Base-by-base conservation (phyloP, 345 rosid genomes). In the Turritis glabra region DNA sequence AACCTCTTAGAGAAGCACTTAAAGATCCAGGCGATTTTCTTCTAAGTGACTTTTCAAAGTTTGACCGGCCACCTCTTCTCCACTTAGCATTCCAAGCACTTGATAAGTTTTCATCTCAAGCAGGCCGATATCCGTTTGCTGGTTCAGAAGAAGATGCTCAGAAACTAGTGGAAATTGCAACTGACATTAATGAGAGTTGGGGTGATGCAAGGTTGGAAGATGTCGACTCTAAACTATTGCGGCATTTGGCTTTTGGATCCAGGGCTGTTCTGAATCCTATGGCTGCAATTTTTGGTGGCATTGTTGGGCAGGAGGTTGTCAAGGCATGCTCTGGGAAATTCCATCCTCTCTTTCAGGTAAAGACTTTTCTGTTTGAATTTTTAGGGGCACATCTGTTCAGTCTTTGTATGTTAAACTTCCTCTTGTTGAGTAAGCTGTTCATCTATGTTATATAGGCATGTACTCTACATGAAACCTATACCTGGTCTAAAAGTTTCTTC, bases 271-370 rank as follows among this genome's bases (percentile, higher is more conserved):
- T 92, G 56, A 92, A 92, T 85, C 97, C 96, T 41, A 92, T 90
- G 97, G 97, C 96, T 68, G 97, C 97, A 44, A 84, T 92, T 84
- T 90, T 92, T 81, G 97, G 97, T 61, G 97, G 97, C 67, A 83
- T 92, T 62, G 96, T 90, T 71, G 97, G 96, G 50, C 96, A 90
- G 69, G 97, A 92, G 68, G 92, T 88, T 78, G 91, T 90, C 65
- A 92, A 92, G 76, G 97, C 97, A 38, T 92, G 97, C 84, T 85
- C 97, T 62, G 97, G 97, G 62, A 92, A 92, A 74, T 92, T 90
- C 71, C 97, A 92, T 83, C 97, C 97, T 47, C 85, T 92, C 64
- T 88, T 81, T 64, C 97, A 92, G 94, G 97, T 88, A 77, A 71
- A 33, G 6, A 35, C 50, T 44, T 46, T 47, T 55, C 44, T 53